A percentile compares a stretch with the other conserved stretches of the same genome.
Evolutionary conservation across 177 flowering plant species (phyloP).

Genomic region (Vitis hybrid): DNA sequence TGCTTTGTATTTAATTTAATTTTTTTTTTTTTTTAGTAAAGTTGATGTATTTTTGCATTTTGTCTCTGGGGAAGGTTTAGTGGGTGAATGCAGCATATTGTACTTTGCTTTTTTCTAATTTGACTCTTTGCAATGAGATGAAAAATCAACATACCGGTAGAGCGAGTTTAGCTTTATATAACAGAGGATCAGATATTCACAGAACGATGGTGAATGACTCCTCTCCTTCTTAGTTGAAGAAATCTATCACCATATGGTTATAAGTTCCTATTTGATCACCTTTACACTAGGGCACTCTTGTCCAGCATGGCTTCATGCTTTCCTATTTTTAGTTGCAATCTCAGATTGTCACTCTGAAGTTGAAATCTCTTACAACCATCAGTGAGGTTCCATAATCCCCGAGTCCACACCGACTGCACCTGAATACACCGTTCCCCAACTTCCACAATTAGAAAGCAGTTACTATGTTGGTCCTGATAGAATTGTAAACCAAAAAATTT

Average conservation of each 20-base stretch:
- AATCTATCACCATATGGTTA: background rate
- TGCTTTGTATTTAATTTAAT: no score
- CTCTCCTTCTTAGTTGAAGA: background rate
- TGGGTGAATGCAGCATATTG: no score
- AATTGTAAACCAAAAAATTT: slow-evolving; percentile 4
- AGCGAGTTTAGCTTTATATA: no score
- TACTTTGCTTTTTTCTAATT: no score
- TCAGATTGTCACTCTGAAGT: background rate
- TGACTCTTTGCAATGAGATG: no score
- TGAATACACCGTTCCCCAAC: no score
- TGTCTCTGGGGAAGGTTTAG: no score
- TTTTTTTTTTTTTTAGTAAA: no score
- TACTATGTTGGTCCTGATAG: slow-evolving; percentile 27
- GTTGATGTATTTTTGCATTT: no score
- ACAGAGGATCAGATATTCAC: background rate
- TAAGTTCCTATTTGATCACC: background rate
- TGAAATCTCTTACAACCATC: slow-evolving; percentile 24
- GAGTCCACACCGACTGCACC: slow-evolving; percentile 10
- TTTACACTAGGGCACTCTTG: background rate
- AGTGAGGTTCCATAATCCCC: slow-evolving; percentile 33
- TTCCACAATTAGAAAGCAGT: slow-evolving; percentile 15
- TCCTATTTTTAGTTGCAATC: background rate
- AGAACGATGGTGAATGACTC: background rate
- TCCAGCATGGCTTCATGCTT: background rate
- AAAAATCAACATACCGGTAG: no score